A percentile compares a stretch with the other conserved stretches of the same genome.
phyloP scores from a whole-genome alignment of 805 yeast species.

The Nakazawaea ernobii region DNA sequence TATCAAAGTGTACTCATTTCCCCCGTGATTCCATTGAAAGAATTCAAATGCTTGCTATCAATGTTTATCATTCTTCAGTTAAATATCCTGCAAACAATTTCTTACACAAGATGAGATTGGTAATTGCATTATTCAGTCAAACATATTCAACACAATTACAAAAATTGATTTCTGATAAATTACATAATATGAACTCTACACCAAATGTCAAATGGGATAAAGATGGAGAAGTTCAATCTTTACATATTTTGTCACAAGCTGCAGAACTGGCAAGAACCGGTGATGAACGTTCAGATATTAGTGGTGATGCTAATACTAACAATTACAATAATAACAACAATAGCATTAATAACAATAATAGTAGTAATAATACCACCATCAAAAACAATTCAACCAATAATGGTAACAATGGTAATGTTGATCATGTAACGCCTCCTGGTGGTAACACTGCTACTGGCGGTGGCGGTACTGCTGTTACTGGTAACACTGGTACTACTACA shows the following conservation, averaged over 20 bases:
- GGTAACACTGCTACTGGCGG: background rate
- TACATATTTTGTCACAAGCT: conserved; percentile 25
- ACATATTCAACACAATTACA: conserved; percentile 54
- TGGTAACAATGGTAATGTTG: background rate
- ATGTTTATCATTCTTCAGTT: conserved; percentile 23
- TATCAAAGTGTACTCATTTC: conserved; percentile 36
- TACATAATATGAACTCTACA: background rate
- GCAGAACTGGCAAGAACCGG: conserved; percentile 15
- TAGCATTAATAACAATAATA: background rate
- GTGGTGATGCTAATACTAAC: background rate
- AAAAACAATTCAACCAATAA: conserved; percentile 1
- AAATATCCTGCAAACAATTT: conserved; percentile 41
- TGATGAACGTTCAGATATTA: background rate
- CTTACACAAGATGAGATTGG: conserved; percentile 47
- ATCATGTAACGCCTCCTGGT: background rate
- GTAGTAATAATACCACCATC: background rate
- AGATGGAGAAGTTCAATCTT: background rate
- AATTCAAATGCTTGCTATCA: conserved; percentile 19
- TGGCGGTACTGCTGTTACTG: too few species aligned
- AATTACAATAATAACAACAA: background rate
- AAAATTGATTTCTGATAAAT: background rate
- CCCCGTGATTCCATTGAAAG: conserved; percentile 36
- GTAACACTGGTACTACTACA: background rate
- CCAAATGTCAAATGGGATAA: conserved; percentile 2
- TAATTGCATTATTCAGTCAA: conserved; percentile 53